A percentile compares a stretch with the other conserved stretches of the same genome.
These are phyloP conservation scores for Anastatica hierochuntica DNA, from an alignment of 345 rosid species.

Conservation along the genomic window DNA sequence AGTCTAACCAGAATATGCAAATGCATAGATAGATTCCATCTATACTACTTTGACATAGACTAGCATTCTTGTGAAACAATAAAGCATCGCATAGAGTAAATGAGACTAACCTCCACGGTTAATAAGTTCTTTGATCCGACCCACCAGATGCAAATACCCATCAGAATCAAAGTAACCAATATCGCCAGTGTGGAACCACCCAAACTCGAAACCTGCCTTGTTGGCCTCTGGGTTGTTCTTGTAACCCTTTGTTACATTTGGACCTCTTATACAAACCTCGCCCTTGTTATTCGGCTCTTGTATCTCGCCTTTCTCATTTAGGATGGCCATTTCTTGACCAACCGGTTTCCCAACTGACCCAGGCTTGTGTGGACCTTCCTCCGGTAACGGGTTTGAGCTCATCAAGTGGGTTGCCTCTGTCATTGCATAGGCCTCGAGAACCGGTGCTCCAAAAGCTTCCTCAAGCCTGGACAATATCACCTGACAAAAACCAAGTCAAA, in stretches of 20 bases:
- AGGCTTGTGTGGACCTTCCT: conserved; percentile 62
- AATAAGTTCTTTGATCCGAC: conserved; percentile 93
- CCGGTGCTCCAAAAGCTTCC: conserved; percentile 69
- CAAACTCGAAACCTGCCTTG: conserved; percentile 62
- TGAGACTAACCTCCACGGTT: conserved; percentile 80
- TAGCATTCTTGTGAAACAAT: not conserved
- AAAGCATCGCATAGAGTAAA: conserved; percentile 7
- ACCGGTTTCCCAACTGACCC: conserved; percentile 85
- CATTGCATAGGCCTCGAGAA: conserved; percentile 91
- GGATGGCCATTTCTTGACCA: conserved; percentile 70
- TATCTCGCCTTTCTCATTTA: conserved; percentile 53
- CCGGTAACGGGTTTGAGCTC: conserved; percentile 76
- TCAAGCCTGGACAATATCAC: conserved; percentile 63
- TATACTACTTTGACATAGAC: not conserved
- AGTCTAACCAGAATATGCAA: not conserved
- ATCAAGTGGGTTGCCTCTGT: conserved; percentile 77
- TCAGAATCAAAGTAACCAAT: conserved; percentile 67
- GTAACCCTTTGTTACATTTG: conserved; percentile 86
- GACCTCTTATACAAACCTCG: conserved; percentile 82
- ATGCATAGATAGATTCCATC: not conserved
- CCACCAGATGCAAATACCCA: conserved; percentile 80
- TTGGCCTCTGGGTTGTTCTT: conserved; percentile 88
- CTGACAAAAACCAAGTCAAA: conserved; percentile 11
- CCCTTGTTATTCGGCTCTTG: conserved; percentile 41
- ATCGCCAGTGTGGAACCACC: conserved; percentile 97